Evolutionary conservation across 139 green algal genomes (phyloP).

Genomic region (Spirogloea muscicola): DNA sequence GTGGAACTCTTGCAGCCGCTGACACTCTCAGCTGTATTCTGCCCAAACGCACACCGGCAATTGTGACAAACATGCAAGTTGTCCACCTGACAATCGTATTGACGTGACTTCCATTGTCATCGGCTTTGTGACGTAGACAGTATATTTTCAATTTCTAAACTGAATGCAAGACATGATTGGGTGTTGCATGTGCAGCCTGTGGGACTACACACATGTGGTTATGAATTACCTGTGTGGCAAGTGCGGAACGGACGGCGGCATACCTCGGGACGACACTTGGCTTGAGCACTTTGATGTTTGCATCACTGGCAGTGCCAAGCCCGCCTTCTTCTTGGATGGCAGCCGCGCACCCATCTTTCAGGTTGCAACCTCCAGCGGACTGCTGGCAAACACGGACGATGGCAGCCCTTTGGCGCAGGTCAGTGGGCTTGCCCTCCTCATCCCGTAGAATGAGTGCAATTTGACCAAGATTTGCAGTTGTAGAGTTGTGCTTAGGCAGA

Average conservation of each 20-base stretch:
- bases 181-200: no score
- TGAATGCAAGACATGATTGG: no score
- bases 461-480: background rate
- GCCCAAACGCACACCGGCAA: no score
- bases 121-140: no score
- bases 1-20: background rate
- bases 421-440: background rate
- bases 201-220: conserved; percentile 96
- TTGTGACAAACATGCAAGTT: no score
- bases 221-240: conserved; percentile 84
- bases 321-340: conserved; percentile 23
- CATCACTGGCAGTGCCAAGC: conserved; percentile 45
- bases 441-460: background rate
- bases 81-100: no score
- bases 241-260: background rate
- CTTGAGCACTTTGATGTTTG: conserved; percentile 89
- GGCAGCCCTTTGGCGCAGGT: conserved; percentile 42
- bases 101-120: no score
- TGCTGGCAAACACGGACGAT: conserved; percentile 53
- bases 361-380: conserved; percentile 17
- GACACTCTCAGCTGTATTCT: no score
- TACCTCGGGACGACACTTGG: conserved; percentile 62
- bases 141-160: no score
- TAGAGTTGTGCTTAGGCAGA: background rate
- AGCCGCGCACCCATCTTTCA: conserved; percentile 24